A percentile compares a stretch with the other conserved stretches of the same genome.
Conservation (phyloP, 805 yeast genomes). For the Yarrowia sp. region DNA sequence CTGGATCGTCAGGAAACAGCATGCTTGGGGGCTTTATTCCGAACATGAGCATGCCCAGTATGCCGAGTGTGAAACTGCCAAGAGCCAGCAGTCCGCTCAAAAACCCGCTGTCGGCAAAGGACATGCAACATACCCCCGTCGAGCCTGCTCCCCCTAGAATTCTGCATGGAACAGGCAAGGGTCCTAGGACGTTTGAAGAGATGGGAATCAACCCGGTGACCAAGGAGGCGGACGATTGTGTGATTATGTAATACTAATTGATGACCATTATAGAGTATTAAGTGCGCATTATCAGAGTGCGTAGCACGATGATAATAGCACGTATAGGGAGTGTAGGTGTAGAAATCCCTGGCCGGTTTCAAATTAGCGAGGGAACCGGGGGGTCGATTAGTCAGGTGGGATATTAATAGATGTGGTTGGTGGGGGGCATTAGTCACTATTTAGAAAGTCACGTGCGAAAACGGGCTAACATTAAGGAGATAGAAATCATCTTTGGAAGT, state of each 20-base stretch:
- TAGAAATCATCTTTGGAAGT: too few relatives aligned
- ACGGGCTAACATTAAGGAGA: too few relatives aligned
- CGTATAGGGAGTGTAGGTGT: too few relatives aligned
- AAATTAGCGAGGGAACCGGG: too few relatives aligned
- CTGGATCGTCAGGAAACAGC: constrained; percentile 22
- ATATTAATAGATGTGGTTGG: too few relatives aligned
- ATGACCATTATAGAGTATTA: too few relatives aligned
- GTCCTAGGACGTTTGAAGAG: constrained; percentile 35
- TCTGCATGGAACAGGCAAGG: constrained; percentile 16
- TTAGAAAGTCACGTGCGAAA: too few relatives aligned
- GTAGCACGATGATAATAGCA: too few relatives aligned
- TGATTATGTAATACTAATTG: constrained; percentile 10
- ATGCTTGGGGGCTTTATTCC: constrained; percentile 19
- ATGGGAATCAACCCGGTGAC: constrained; percentile 37
- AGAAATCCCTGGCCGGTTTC: too few relatives aligned
- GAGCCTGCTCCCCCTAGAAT: constrained; percentile 22
- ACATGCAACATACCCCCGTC: constrained; percentile 14
- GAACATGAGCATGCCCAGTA: constrained; percentile 17
- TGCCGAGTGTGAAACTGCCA: constrained; percentile 18
- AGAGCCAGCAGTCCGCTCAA: constrained; percentile 25
- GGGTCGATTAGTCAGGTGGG: too few relatives aligned
- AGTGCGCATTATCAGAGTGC: too few relatives aligned
- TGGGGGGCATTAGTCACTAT: too few relatives aligned
- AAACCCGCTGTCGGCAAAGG: constrained; percentile 29
- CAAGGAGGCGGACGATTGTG: constrained; percentile 35